Conservation (phyloP, 148 eudicot species). For the Mesembryanthemum crystallinum region DNA sequence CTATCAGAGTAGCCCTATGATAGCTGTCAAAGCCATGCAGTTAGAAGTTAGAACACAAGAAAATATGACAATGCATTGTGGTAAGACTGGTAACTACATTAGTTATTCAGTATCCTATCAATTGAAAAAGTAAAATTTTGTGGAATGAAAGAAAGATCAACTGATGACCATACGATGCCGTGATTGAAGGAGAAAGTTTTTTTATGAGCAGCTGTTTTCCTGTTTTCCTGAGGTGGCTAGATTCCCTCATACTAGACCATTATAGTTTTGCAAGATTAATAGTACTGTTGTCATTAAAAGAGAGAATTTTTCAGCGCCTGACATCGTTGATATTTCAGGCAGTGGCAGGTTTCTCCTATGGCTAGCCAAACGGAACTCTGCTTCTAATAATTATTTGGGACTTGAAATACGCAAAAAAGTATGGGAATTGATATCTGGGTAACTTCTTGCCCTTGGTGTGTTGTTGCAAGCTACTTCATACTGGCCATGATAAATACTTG, state of each 20-base stretch:
- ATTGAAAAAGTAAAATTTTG: not conserved
- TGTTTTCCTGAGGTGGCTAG: not conserved
- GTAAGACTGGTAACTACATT: not conserved
- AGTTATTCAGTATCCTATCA: not conserved
- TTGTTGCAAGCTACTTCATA: conserved; percentile 10
- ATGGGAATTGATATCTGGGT: conserved; percentile 26
- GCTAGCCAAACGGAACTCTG: conserved; percentile 75
- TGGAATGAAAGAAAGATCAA: not conserved
- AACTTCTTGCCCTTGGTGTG: conserved; percentile 25
- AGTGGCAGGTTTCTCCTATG: conserved; percentile 96
- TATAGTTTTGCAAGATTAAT: not conserved
- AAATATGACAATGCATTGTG: not conserved
- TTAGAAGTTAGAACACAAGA: not conserved
- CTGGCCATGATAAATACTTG: conserved; percentile 8
- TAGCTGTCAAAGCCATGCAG: not conserved
- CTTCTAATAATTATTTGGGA: conserved; percentile 73
- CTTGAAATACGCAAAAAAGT: conserved; percentile 89
- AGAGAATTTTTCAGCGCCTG: conserved; percentile 9
- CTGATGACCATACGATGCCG: not conserved
- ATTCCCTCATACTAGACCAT: not conserved
- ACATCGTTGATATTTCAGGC: conserved; percentile 44
- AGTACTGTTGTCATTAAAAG: not conserved
- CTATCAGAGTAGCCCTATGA: not conserved
- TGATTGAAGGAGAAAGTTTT: not conserved
- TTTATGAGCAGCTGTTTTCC: not conserved